Percentiles rank a stretch among this genome's conserved stretches.
Conservation (phyloP, 2,329 filamentous ascomycete genomes). For the Cladosporium sp. region DNA sequence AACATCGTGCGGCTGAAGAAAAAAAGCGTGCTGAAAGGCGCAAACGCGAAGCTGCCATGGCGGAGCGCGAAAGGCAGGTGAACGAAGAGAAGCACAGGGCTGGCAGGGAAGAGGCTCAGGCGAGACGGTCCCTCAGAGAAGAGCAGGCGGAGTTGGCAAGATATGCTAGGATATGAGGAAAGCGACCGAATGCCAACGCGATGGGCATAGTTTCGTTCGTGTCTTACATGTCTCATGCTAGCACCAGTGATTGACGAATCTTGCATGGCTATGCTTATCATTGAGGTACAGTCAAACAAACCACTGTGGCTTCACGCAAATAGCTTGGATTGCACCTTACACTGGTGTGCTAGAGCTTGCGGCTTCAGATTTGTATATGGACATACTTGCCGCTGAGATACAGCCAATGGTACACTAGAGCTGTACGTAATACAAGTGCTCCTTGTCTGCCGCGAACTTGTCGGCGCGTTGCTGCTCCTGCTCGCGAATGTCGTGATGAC, state of each 20-base stretch:
- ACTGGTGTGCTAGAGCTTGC: background rate
- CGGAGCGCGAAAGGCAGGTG: conserved; percentile 56
- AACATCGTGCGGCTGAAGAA: conserved; percentile 40
- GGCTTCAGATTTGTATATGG: background rate
- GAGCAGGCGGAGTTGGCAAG: conserved; percentile 22
- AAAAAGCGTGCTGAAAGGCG: conserved; percentile 27
- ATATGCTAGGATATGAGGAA: conserved; percentile 7
- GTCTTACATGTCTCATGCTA: background rate
- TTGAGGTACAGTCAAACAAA: background rate
- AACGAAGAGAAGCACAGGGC: conserved; percentile 28
- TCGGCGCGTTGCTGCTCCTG: no score
- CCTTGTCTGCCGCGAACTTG: no score
- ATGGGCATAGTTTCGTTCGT: background rate
- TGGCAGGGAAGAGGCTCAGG: conserved; percentile 27
- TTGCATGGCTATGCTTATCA: background rate
- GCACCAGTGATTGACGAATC: background rate
- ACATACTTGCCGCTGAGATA: background rate
- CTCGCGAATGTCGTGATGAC: no score
- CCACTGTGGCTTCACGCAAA: background rate
- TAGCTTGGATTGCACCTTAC: background rate
- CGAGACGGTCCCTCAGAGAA: conserved; percentile 21
- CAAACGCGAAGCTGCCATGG: conserved; percentile 63
- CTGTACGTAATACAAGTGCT: no score
- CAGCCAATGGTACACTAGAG: background rate
- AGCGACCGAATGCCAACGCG: background rate